phyloP scores from a whole-genome alignment of 163 green algal species.

The Scenedesmus sp. region DNA sequence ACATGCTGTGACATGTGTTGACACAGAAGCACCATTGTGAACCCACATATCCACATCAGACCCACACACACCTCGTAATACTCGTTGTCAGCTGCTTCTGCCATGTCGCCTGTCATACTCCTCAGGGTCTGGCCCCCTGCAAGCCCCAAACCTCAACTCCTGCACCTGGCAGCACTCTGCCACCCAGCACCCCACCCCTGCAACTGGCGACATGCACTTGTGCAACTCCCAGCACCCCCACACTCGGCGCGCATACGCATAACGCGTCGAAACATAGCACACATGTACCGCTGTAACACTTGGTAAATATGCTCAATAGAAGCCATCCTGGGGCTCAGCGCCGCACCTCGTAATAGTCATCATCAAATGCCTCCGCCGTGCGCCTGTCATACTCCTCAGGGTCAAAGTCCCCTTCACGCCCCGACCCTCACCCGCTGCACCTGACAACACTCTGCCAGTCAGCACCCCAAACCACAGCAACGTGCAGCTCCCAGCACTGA shows the following conservation, averaged over 20 bases:
- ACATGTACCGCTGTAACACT: not conserved
- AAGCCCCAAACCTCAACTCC: slow-evolving; percentile 45
- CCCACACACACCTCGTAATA: not conserved
- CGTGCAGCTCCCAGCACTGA: no score
- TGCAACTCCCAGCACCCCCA: no score
- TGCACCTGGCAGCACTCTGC: no score
- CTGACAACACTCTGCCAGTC: no score
- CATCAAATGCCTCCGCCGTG: slow-evolving; percentile 92
- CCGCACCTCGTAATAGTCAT: slow-evolving; percentile 90
- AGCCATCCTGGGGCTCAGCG: no score
- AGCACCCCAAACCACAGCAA: no score
- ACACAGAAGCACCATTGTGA: not conserved
- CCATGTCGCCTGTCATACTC: slow-evolving; percentile 94
- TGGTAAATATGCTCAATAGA: no score
- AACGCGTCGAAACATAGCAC: no score
- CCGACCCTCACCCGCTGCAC: no score
- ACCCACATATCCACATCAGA: not conserved
- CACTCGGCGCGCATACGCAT: no score
- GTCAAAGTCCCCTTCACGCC: slow-evolving; percentile 93
- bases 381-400: slow-evolving; percentile 91
- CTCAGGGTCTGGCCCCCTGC: slow-evolving; percentile 93
- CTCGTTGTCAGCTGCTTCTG: slow-evolving; percentile 78
- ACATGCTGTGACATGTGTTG: not conserved
- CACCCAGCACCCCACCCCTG: no score
- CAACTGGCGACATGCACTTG: no score